These are phyloP conservation scores for Eimeria mitis DNA, from an alignment of 169 alveolate genomes.

Conservation along the genomic window DNA sequence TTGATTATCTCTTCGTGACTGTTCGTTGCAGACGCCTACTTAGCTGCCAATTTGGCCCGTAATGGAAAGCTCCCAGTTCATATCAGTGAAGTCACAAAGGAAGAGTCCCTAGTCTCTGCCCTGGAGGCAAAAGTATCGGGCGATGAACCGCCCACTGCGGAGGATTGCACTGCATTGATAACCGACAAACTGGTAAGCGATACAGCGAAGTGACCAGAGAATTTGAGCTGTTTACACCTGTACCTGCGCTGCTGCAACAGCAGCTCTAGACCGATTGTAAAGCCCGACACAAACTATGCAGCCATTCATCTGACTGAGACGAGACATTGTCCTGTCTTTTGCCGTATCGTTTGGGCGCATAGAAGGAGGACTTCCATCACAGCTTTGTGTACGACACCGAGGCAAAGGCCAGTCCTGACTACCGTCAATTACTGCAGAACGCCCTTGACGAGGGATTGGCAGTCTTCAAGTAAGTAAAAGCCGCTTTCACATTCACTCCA, in stretches of 20 bases:
- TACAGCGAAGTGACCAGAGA: neutral
- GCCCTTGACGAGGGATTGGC: neutral
- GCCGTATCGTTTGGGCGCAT: neutral
- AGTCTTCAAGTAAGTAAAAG: neutral
- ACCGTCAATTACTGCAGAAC: neutral
- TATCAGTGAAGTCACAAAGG: neutral
- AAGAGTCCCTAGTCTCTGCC: neutral
- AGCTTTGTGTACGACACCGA: neutral
- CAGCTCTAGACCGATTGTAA: neutral
- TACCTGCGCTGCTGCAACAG: neutral
- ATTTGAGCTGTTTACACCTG: neutral
- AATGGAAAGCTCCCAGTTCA: neutral
- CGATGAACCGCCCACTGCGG: neutral
- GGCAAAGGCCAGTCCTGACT: neutral
- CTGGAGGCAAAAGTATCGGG: neutral
- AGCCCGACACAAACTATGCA: neutral
- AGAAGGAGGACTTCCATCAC: neutral
- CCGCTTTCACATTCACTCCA: neutral
- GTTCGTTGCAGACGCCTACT: neutral
- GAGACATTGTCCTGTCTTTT: neutral
- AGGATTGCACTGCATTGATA: neutral
- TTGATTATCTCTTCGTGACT: neutral
- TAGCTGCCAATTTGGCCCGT: neutral
- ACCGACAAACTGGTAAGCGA: neutral
- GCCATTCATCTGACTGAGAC: neutral